These are phyloP conservation scores for Lophium mytilinum DNA, from an alignment of 495 filamentous ascomycete species.

Conservation along the genomic window DNA sequence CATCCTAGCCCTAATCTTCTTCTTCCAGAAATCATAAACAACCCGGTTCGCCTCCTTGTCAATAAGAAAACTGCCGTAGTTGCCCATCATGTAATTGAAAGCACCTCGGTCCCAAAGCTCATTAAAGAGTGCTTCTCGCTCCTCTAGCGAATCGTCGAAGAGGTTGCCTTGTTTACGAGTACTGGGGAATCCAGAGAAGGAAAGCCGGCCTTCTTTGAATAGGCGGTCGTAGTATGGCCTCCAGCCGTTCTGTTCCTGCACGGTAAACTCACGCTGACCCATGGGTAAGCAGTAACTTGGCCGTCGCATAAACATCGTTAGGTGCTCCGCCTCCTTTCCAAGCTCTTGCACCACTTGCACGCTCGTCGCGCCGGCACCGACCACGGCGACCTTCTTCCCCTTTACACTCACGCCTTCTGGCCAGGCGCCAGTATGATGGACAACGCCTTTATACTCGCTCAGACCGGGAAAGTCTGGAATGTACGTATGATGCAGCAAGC, in stretches of 20 bases:
- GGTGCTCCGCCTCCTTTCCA: conserved; percentile 7
- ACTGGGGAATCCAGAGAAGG: conserved; percentile 2
- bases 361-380: conserved; percentile 20
- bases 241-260: conserved; percentile 4
- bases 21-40: conserved; percentile 22
- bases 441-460: conserved; percentile 4
- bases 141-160: conserved; percentile 11
- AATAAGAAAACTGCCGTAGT: conserved; percentile 8
- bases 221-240: conserved; percentile 7
- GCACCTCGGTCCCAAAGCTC: conserved; percentile 8
- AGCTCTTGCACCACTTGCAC: conserved; percentile 19
- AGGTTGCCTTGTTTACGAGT: background rate
- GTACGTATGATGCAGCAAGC: conserved; percentile 2
- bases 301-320: conserved; percentile 12
- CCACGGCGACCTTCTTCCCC: conserved; percentile 21
- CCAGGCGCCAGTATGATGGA: conserved; percentile 14
- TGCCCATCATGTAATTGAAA: conserved; percentile 12
- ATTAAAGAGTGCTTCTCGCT: conserved; percentile 6
- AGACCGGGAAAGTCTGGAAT: conserved; percentile 11
- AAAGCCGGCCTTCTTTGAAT: conserved; percentile 3
- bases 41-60: conserved; percentile 16
- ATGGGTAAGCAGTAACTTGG: conserved; percentile 17
- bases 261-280: conserved; percentile 6
- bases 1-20: conserved; percentile 12
- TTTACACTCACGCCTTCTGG: conserved; percentile 8